Evolutionary conservation across 495 filamentous ascomycete genomes (phyloP).

Genomic region (Penicillium nucicola): DNA sequence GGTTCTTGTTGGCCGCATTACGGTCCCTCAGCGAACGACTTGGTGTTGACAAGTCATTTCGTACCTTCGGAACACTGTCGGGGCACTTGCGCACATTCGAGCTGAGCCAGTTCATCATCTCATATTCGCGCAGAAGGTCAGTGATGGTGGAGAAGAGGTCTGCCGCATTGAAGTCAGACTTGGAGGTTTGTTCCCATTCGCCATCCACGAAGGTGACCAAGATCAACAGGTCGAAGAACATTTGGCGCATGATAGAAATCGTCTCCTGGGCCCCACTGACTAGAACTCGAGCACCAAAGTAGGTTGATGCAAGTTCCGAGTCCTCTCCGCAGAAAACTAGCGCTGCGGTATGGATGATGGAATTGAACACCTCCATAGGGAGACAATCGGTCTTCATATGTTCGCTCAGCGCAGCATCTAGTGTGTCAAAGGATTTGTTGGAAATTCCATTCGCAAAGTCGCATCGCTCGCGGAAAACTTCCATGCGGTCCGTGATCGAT

Average conservation of each 20-base stretch:
- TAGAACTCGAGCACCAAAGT: conserved; percentile 68
- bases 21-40: conserved; percentile 28
- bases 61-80: conserved; percentile 12
- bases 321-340: conserved; percentile 39
- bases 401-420: conserved; percentile 39
- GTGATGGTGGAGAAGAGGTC: conserved; percentile 66
- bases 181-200: conserved; percentile 66
- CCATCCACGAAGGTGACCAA: conserved; percentile 78
- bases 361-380: conserved; percentile 49
- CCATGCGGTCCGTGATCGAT: conserved; percentile 66
- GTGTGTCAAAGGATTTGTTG: conserved; percentile 60
- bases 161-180: conserved; percentile 63
- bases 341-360: conserved; percentile 42
- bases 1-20: conserved; percentile 19
- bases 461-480: conserved; percentile 66
- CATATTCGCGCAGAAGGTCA: conserved; percentile 64
- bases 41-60: conserved; percentile 19
- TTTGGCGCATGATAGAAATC: conserved; percentile 58
- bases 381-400: conserved; percentile 41
- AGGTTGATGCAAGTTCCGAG: conserved; percentile 51
- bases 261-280: conserved; percentile 77
- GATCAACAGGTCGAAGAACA: conserved; percentile 79
- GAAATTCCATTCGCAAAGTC: conserved; percentile 70
- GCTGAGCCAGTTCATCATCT: conserved; percentile 79
- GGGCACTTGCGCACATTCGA: conserved; percentile 45